These are phyloP conservation scores for Micromonas commoda DNA, from an alignment of 139 green algal genomes.

Conservation along the genomic window DNA sequence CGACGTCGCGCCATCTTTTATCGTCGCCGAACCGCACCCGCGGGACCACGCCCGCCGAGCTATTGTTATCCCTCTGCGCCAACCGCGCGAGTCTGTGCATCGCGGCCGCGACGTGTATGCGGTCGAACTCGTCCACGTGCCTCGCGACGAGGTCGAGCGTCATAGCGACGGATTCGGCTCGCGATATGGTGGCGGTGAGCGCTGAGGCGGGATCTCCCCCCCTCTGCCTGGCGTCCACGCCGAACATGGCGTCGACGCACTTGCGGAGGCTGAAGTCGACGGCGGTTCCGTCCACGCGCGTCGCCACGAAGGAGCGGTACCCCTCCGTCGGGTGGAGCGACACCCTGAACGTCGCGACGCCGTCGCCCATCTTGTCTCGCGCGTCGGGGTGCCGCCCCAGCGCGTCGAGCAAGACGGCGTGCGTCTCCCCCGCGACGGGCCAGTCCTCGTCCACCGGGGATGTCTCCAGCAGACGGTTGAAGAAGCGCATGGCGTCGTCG, in stretches of 20 bases:
- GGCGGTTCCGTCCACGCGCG: conserved; percentile 23
- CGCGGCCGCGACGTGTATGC: not conserved
- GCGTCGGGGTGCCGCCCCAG: not conserved
- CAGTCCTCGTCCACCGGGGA: not conserved
- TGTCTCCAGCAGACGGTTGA: not conserved
- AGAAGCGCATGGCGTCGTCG: not conserved
- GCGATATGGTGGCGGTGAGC: not conserved
- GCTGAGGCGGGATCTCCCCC: no score
- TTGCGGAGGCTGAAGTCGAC: conserved; percentile 24
- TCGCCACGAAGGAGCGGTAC: conserved; percentile 17
- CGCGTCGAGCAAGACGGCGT: not conserved
- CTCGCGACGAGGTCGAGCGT: not conserved
- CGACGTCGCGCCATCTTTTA: not conserved
- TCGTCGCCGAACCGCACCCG: not conserved
- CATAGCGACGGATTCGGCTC: not conserved
- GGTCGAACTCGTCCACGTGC: not conserved
- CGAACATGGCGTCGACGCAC: conserved; percentile 13
- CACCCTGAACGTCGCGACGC: conserved; percentile 5
- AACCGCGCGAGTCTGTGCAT: not conserved
- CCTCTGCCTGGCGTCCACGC: no score
- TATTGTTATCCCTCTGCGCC: not conserved
- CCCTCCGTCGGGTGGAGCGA: not conserved
- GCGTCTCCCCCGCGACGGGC: not conserved
- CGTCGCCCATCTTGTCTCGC: not conserved
- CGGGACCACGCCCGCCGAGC: no score